Conservation (phyloP, 2,329 filamentous ascomycete genomes). For the Colletotrichum incanum region DNA sequence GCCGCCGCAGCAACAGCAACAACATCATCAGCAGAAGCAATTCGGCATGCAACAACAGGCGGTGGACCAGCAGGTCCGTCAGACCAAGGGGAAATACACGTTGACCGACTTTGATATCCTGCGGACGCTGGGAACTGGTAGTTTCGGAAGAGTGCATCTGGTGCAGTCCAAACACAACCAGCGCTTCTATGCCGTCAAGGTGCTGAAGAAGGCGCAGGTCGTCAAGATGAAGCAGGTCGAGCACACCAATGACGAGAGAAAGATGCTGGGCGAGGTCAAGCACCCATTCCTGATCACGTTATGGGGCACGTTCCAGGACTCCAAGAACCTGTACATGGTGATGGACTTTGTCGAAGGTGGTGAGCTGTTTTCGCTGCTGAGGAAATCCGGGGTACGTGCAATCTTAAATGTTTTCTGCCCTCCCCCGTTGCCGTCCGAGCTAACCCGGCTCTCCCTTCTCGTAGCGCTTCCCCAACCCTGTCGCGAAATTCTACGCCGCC, state of each 20-base stretch:
- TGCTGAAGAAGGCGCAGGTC: slow-evolving; percentile 97
- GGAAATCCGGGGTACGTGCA: slow-evolving; percentile 86
- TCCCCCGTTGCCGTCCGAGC: slow-evolving; percentile 18
- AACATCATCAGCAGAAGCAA: slow-evolving; percentile 45
- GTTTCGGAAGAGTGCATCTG: slow-evolving; percentile 95
- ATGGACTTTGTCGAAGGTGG: slow-evolving; percentile 99
- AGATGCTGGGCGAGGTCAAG: slow-evolving; percentile 96
- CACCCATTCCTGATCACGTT: slow-evolving; percentile 98
- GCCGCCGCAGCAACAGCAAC: slow-evolving; percentile 45
- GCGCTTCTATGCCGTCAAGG: slow-evolving; percentile 98
- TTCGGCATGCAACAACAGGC: slow-evolving; percentile 52
- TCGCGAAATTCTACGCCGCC: slow-evolving; percentile 98
- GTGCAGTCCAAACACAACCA: slow-evolving; percentile 99
- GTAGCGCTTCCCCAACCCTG: slow-evolving; percentile 98
- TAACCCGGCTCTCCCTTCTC: slow-evolving; percentile 42
- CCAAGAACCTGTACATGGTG: slow-evolving; percentile 98
- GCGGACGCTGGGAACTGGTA: slow-evolving; percentile 94
- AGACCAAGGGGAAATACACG: slow-evolving; percentile 98
- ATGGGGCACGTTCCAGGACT: slow-evolving; percentile 98
- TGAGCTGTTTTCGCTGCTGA: slow-evolving; percentile 93
- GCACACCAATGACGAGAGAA: slow-evolving; percentile 97
- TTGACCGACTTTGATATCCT: slow-evolving; percentile 91
- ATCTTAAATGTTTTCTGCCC: background rate
- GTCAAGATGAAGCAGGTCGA: slow-evolving; percentile 99
- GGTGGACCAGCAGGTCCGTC: slow-evolving; percentile 62